Evolutionary conservation across 177 flowering plant species (phyloP).

Genomic region (Vitis hybrid): DNA sequence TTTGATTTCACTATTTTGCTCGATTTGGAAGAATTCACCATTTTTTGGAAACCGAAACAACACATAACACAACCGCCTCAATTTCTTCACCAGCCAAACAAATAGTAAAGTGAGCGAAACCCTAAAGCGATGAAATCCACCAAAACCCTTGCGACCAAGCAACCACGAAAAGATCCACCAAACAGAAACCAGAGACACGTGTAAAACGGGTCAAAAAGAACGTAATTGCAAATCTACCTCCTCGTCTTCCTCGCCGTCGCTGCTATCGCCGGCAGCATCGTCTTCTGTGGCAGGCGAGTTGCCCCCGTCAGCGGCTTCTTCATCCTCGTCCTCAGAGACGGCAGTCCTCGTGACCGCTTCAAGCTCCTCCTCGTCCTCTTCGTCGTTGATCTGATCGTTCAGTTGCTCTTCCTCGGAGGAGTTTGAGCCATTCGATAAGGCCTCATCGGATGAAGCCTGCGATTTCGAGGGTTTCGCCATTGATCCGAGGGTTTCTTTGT

Average conservation of each 20-base stretch:
- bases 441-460: conserved; percentile 55
- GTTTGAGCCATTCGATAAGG: conserved; percentile 37
- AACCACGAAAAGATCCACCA: neutral
- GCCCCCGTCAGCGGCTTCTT: conserved; percentile 19
- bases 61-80: neutral
- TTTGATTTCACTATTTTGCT: neutral
- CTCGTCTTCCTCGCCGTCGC: conserved; percentile 20
- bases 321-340: conserved; percentile 48
- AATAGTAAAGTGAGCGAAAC: neutral
- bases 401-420: conserved; percentile 65
- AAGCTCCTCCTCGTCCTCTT: conserved; percentile 86
- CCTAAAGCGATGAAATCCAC: neutral
- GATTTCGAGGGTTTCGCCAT: conserved; percentile 65
- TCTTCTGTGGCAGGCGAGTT: conserved; percentile 9
- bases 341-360: conserved; percentile 85
- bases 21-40: neutral
- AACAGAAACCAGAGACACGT: neutral
- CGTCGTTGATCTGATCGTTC: conserved; percentile 55
- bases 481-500: conserved; percentile 33
- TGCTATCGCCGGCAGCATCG: conserved; percentile 13
- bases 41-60: neutral
- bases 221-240: conserved; percentile 13
- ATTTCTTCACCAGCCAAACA: neutral
- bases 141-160: neutral
- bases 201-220: neutral